Base-by-base conservation (phyloP, 2,329 filamentous ascomycete genomes). In the Colletotrichum sp. region DNA sequence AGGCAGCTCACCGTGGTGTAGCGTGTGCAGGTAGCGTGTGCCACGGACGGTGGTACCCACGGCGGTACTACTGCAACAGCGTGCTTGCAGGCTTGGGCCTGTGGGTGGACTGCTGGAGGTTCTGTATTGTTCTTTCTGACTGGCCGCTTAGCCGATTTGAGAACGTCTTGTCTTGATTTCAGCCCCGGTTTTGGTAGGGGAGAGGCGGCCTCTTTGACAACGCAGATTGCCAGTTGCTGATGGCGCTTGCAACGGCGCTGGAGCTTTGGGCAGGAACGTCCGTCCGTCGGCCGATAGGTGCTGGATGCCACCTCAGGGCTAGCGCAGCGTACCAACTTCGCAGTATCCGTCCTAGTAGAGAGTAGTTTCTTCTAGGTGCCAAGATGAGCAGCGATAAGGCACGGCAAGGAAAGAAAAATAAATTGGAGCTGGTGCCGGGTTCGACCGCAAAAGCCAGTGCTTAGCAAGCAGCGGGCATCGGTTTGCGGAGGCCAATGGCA, bases 201-300 rank as follows among this genome's bases (percentile, higher is more conserved):
- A 60, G 64, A 67, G 73, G 70, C 70, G 70, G 70, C 73, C 64
- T 75, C 72, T 72, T 74, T 74, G 57, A 70, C 34, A 32, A 59
- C 43, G 43, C 13, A 28, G 67, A 28, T 59, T 30, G 43, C 34
- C 43, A 30, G 43, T 30, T 60, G 26, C 28, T 43, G 64, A 48
- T 57, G 55, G 67, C 34, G 30, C 14, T 18, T n/a, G n/a, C 55
- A 63, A 66, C 34, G 73, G 73, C 57, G 39, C n/a, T 28, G 63
- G 34, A 67, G 72, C 72, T 72, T 65, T 72, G 68, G 73, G 73
- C 57, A 59, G 26, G 14, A 32, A 71, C 48, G 16, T 74, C 68
- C 72, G 68, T 64, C 34, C 36, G 26, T 24, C 67, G 67, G 72
- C 69, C 63, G 63, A 69, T 48, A 61, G 52, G 64, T 67, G 61